These are phyloP conservation scores for Trichoderma parareesei DNA, from an alignment of 495 filamentous ascomycete genomes.

Conservation along the genomic window DNA sequence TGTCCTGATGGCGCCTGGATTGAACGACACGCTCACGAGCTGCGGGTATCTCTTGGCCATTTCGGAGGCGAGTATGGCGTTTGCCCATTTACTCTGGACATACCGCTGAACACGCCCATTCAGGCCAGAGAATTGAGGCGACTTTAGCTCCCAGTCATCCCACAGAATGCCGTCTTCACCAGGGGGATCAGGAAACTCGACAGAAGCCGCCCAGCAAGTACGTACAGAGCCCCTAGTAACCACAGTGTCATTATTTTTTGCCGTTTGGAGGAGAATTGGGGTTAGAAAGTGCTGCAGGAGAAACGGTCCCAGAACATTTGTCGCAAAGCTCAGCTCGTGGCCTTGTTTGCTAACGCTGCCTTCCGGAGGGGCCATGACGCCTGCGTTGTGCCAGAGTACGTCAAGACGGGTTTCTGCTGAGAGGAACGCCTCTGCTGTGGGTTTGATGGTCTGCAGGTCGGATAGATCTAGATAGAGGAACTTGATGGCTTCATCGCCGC, in stretches of 20 bases:
- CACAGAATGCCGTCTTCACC: constrained; percentile 11
- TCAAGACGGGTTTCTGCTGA: constrained; percentile 18
- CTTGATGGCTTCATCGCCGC: constrained; percentile 15
- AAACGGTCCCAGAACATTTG: constrained; percentile 32
- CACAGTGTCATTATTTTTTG: constrained; percentile 12
- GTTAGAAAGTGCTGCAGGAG: constrained; percentile 35
- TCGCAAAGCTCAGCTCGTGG: constrained; percentile 30
- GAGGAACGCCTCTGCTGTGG: constrained; percentile 18
- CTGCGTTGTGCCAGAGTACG: constrained; percentile 28
- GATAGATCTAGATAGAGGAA: constrained; percentile 23
- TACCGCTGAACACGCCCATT: constrained; percentile 22
- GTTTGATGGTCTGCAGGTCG: constrained; percentile 22
- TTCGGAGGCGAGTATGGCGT: constrained; percentile 29
- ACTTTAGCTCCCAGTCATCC: not conserved
- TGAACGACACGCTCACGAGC: constrained; percentile 32
- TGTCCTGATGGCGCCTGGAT: constrained; percentile 33
- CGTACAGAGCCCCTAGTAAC: constrained; percentile 18
- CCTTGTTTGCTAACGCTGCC: constrained; percentile 29
- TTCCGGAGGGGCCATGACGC: constrained; percentile 26
- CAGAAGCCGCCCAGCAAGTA: constrained; percentile 32
- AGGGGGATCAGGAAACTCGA: constrained; percentile 19
- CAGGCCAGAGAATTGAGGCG: not conserved
- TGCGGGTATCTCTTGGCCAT: constrained; percentile 20
- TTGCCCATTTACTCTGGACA: constrained; percentile 32
- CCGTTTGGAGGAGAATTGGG: constrained; percentile 27